Base-by-base conservation (phyloP, 768 basidiomycete genomes). In the Fomitopsis serialis region DNA sequence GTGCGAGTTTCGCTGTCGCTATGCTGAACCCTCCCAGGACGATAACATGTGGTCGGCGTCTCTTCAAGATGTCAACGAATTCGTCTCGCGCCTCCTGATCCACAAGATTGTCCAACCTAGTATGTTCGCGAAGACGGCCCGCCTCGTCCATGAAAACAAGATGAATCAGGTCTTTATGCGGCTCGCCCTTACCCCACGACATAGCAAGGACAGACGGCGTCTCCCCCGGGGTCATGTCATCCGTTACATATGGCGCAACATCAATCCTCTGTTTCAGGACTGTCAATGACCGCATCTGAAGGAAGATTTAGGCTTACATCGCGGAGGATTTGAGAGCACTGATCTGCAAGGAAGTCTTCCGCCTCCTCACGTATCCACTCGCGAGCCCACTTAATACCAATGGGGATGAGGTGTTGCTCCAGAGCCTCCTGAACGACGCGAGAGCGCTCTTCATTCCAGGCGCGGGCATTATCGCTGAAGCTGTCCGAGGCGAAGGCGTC, bases 161-260 rank as follows among this genome's bases (percentile, higher is more conserved):
- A 21, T 84, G 80, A 51, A 98, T 88, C 7, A 87, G 85, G 68
- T 99, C 96, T 63, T 89, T 89, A 62, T 87, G 84, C 36, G 92
- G 91, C 61, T 97, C 94, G 35, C 97, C 97, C 70, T 90, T 87
- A 35, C 97, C 97, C 85, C 92, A 94, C 7, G 95, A 96, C 53
- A 96, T 69, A 2, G 95, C 91, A 40, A 99, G 78, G 21, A 98
- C 92, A 21, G 85, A 77, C 45, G 94, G 70, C 37, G 79, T 73
- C 63, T 91, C 82, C 12, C 90, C 93, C 49, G 76, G 71, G 52
- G 81, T 83, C 72, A 89, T 81, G 7, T 78, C 78, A 0, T 74
- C 69, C 4, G 80, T 79, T 23, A 70, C 65, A 61, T 81, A 94
- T 1, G 95, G 90, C 6, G 87, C 87, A 9, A 88, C 82, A 64